Evolutionary conservation across 208 protist genomes (phyloP).

Genomic region (Borovskyia barvae): DNA sequence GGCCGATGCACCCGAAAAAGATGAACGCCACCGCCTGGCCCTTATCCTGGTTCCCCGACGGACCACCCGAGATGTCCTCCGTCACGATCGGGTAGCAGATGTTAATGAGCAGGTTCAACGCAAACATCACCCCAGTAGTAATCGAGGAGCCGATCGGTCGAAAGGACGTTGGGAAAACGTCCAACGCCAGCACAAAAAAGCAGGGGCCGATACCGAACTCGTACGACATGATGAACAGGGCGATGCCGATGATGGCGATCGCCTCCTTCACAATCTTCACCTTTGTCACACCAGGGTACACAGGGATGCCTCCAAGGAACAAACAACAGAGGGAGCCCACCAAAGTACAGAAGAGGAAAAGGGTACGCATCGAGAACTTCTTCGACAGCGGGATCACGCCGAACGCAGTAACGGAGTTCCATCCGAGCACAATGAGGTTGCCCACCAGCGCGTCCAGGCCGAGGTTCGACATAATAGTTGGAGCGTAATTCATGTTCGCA

Average conservation of each 20-base stretch:
- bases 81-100: constrained; percentile 57
- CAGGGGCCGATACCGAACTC: constrained; percentile 59
- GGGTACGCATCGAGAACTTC: constrained; percentile 40
- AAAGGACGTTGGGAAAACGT: constrained; percentile 62
- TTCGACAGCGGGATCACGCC: constrained; percentile 44
- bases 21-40: constrained; percentile 63
- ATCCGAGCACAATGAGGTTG: constrained; percentile 62
- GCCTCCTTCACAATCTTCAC: constrained; percentile 21
- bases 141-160: constrained; percentile 48
- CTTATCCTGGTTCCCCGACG: constrained; percentile 55
- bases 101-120: constrained; percentile 66
- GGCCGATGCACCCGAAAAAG: constrained; percentile 54
- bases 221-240: constrained; percentile 51
- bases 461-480: constrained; percentile 46
- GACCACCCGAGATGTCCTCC: constrained; percentile 60
- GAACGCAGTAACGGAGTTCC: constrained; percentile 57
- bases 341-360: constrained; percentile 36
- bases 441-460: constrained; percentile 43
- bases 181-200: constrained; percentile 56
- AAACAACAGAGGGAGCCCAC: constrained; percentile 42
- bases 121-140: constrained; percentile 42
- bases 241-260: constrained; percentile 54
- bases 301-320: constrained; percentile 49
- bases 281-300: constrained; percentile 49
- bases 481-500: constrained; percentile 71